Evolutionary conservation across 73 alveolate genomes (phyloP).

Genomic region (Effrenium voratum): DNA sequence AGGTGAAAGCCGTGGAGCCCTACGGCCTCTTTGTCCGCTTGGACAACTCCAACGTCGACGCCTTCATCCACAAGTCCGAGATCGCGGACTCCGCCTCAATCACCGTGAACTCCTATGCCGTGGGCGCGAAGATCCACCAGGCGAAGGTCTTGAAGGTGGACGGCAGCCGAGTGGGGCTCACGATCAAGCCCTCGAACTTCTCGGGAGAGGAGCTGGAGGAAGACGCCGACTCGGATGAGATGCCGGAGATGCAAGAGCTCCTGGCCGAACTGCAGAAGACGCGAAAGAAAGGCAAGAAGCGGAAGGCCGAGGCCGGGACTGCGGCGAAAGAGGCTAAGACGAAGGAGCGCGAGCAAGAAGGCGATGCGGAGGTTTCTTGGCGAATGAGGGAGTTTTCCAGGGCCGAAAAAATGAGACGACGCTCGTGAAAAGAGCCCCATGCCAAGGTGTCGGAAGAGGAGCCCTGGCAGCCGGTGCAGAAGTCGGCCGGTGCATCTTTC

Average conservation of each 20-base stretch:
- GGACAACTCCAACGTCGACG: slow-evolving; percentile 79
- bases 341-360: neutral
- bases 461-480: slow-evolving; percentile 39
- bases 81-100: slow-evolving; percentile 76
- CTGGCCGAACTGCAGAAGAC: slow-evolving; percentile 2
- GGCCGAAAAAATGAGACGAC: neutral
- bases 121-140: slow-evolving; percentile 60
- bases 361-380: neutral
- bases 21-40: slow-evolving; percentile 84
- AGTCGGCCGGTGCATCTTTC: slow-evolving; percentile 2
- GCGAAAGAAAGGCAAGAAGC: neutral
- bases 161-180: slow-evolving; percentile 22
- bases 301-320: no score
- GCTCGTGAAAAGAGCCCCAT: neutral
- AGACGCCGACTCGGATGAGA: slow-evolving; percentile 60
- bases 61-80: slow-evolving; percentile 80
- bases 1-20: slow-evolving; percentile 66
- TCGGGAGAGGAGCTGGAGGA: slow-evolving; percentile 44
- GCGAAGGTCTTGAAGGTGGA: slow-evolving; percentile 72
- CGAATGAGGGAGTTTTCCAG: neutral
- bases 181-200: slow-evolving; percentile 65
- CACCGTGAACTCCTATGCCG: slow-evolving; percentile 58
- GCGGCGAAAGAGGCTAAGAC: no score
- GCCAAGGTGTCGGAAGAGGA: neutral
- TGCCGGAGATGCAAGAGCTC: slow-evolving; percentile 37